Percentiles rank a stretch among this genome's conserved stretches.
These are phyloP conservation scores for Penicillium paradoxum DNA, from an alignment of 495 filamentous ascomycete species.

Conservation along the genomic window DNA sequence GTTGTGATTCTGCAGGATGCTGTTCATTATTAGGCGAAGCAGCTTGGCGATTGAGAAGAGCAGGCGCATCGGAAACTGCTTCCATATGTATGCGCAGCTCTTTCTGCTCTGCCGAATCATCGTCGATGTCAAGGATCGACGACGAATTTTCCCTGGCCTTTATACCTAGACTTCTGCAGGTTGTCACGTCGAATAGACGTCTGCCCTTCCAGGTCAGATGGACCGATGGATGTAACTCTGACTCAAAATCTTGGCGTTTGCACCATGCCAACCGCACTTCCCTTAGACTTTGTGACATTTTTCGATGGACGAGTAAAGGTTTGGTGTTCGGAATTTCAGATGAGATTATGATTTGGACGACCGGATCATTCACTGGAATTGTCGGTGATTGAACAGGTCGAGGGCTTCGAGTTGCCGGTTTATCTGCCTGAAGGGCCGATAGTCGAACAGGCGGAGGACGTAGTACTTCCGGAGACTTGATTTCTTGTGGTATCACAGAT, in stretches of 20 bases:
- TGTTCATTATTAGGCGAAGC: slow-evolving; percentile 1
- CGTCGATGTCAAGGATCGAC: slow-evolving; percentile 26
- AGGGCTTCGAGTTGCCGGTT: neutral
- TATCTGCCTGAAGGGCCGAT: neutral
- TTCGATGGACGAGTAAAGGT: slow-evolving; percentile 62
- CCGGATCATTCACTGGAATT: slow-evolving; percentile 26
- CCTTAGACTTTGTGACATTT: slow-evolving; percentile 57
- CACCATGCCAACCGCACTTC: slow-evolving; percentile 68
- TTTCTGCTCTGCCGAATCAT: slow-evolving; percentile 25
- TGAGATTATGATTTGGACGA: slow-evolving; percentile 68
- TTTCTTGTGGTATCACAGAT: neutral
- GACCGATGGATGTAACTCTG: slow-evolving; percentile 45
- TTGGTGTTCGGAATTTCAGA: slow-evolving; percentile 58
- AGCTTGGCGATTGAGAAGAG: slow-evolving; percentile 13
- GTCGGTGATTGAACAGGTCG: neutral
- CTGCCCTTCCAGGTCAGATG: slow-evolving; percentile 77
- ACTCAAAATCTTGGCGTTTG: slow-evolving; percentile 49
- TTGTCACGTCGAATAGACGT: slow-evolving; percentile 67
- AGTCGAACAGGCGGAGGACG: neutral
- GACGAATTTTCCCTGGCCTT: slow-evolving; percentile 28
- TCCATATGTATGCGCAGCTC: slow-evolving; percentile 55
- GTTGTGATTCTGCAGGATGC: neutral
- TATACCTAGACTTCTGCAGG: slow-evolving; percentile 61
- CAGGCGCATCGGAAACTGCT: slow-evolving; percentile 60
- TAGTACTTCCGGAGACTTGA: neutral